Evolutionary conservation across 768 basidiomycete genomes (phyloP), one percentile per base, ranked within the genome.

Genomic region (Podaxis sp.): DNA sequence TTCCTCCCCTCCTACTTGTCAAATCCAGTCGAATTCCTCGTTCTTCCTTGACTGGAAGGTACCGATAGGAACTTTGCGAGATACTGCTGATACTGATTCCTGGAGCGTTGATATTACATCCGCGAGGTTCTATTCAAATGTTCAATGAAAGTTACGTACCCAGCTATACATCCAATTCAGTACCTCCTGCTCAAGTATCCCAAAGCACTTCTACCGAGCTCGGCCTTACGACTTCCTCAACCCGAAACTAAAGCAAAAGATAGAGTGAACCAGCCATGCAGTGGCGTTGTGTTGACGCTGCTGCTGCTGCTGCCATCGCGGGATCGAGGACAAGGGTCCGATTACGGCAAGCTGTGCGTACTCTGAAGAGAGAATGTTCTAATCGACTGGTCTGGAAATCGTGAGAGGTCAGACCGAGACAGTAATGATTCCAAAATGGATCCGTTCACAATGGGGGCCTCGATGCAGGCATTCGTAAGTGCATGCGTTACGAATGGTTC

Each of bases 91-190:
- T 17, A 24, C 49, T 58, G 57, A 46, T 48, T 58, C n/a, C 10
- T 33, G 30, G 30, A 33, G 38, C 10, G 17, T 20, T 26, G 44
- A 46, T 55, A 62, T 62, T 46, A 62, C 53, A 38, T 62, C 44
- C 60, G 22, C 53, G 30, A 62, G 60, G 50, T 33, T 41, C 51
- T 26, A 60, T 52, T 41, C 59, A 60, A 60, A 52, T 7, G 13
- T 52, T 60, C 12, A n/a, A 60, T 60, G 13, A 30, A 26, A 20
- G 46, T 44, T 54, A 54, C 51, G 40, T 52, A 54, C 60, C 40
- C 10, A 53, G 46, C 15, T n/a, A 59, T 60, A 61, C 36, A 46
- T 54, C 33, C 24, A 20, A 53, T n/a, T 53, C 50, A 36, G 40
- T 48, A 20, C 38, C 37, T 41, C 38, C 12, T 28, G 15, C 24